Evolutionary conservation across 2,329 filamentous ascomycete genomes (phyloP).

Genomic region (Ceratocystis eucalypticola): DNA sequence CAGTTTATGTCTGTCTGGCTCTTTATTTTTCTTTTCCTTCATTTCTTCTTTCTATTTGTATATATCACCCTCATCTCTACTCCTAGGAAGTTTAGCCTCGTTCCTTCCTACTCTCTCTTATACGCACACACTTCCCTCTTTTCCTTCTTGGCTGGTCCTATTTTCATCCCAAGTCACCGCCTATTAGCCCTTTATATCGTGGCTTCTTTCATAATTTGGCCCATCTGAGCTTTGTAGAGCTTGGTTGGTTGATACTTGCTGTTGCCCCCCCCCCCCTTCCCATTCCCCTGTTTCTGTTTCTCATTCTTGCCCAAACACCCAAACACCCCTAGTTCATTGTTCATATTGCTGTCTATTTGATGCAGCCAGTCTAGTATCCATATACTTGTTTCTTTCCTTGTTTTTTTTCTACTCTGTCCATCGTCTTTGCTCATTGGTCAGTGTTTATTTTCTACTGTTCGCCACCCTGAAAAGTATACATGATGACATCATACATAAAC

Average conservation of each 20-base stretch:
- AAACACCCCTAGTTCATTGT: background rate
- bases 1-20: background rate
- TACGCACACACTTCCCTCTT: too few relatives aligned
- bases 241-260: too few relatives aligned
- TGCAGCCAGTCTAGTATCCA: background rate
- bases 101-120: background rate
- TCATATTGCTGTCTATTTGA: background rate
- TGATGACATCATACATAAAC: constrained; percentile 1
- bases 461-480: background rate
- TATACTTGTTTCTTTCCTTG: background rate
- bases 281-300: background rate
- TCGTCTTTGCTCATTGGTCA: background rate
- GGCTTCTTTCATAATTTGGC: background rate
- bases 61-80: background rate
- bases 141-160: background rate
- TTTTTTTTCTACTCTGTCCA: background rate
- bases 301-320: too few relatives aligned
- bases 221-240: background rate
- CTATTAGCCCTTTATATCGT: background rate
- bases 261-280: background rate
- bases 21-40: background rate
- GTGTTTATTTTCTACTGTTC: background rate
- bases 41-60: background rate
- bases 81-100: too few relatives aligned
- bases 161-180: background rate